Conservation (phyloP, 768 basidiomycete genomes). For the Boletus pseudopeckii region DNA sequence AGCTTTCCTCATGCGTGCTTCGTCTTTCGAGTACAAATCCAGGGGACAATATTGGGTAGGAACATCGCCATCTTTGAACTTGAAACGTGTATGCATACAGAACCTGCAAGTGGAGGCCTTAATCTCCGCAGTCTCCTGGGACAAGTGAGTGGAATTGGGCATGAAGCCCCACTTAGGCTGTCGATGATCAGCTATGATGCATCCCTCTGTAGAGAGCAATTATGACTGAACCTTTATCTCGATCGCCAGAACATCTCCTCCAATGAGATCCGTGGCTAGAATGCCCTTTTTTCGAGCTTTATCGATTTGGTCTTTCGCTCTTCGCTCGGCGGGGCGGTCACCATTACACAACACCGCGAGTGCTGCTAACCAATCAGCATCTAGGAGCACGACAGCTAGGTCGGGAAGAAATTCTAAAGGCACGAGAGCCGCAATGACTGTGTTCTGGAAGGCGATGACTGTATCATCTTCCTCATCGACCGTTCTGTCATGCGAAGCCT, state of each 20-base stretch:
- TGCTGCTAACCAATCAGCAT: conserved; percentile 55
- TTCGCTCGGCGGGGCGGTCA: conserved; percentile 56
- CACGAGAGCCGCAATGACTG: conserved; percentile 64
- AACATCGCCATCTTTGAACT: conserved; percentile 31
- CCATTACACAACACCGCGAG: conserved; percentile 46
- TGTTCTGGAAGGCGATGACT: conserved; percentile 54
- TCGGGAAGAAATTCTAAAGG: conserved; percentile 56
- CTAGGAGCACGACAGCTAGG: conserved; percentile 46
- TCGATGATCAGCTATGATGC: neutral
- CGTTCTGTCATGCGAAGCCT: conserved; percentile 8
- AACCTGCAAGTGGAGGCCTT: conserved; percentile 83
- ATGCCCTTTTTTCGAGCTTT: conserved; percentile 51
- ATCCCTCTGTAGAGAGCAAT: neutral
- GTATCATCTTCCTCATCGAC: conserved; percentile 39
- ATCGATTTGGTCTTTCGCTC: conserved; percentile 58
- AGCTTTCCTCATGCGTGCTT: conserved; percentile 58
- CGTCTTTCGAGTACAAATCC: conserved; percentile 79
- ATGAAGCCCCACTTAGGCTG: conserved; percentile 99
- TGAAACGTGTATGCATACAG: conserved; percentile 79
- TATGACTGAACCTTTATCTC: conserved; percentile 79
- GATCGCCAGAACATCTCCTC: conserved; percentile 60
- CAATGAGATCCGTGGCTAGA: conserved; percentile 78
- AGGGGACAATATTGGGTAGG: conserved; percentile 74
- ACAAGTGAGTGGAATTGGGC: conserved; percentile 60
- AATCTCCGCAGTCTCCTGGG: conserved; percentile 48